Conservation (phyloP, 2,329 filamentous ascomycete genomes). For the Alternaria metachromatica region DNA sequence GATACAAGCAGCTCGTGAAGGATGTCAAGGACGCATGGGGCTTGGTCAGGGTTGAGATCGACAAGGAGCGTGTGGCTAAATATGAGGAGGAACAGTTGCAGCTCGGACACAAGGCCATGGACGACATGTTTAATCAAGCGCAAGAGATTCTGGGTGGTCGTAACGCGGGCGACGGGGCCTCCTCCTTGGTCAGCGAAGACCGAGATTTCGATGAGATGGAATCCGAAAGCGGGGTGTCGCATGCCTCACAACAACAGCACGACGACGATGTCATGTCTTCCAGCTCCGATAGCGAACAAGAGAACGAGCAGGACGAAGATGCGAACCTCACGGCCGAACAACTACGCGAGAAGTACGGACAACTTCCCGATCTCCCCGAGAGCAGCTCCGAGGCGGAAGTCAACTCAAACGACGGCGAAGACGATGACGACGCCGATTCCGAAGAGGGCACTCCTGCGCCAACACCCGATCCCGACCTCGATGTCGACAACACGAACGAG, state of each 20-base stretch:
- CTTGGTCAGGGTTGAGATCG: constrained; percentile 64
- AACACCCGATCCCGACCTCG: constrained; percentile 40
- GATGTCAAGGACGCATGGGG: constrained; percentile 69
- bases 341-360: constrained; percentile 71
- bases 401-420: constrained; percentile 44
- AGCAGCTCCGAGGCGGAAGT: constrained; percentile 34
- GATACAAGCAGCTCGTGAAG: constrained; percentile 74
- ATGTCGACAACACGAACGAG: constrained; percentile 25
- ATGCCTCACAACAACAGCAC: constrained; percentile 48
- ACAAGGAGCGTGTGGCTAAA: constrained; percentile 61
- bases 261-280: constrained; percentile 52
- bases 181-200: constrained; percentile 49
- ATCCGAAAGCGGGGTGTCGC: constrained; percentile 48
- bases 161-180: constrained; percentile 44
- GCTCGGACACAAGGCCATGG: constrained; percentile 68
- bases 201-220: constrained; percentile 52
- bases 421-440: constrained; percentile 37
- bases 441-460: constrained; percentile 33
- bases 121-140: constrained; percentile 74
- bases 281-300: constrained; percentile 47
- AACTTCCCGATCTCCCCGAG: constrained; percentile 61
- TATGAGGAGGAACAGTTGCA: constrained; percentile 68
- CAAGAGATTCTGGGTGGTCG: constrained; percentile 54
- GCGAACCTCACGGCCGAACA: constrained; percentile 74
- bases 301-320: constrained; percentile 60